Conservation (phyloP, 352 stramenopile species). For the Globisporangium alternatum region DNA sequence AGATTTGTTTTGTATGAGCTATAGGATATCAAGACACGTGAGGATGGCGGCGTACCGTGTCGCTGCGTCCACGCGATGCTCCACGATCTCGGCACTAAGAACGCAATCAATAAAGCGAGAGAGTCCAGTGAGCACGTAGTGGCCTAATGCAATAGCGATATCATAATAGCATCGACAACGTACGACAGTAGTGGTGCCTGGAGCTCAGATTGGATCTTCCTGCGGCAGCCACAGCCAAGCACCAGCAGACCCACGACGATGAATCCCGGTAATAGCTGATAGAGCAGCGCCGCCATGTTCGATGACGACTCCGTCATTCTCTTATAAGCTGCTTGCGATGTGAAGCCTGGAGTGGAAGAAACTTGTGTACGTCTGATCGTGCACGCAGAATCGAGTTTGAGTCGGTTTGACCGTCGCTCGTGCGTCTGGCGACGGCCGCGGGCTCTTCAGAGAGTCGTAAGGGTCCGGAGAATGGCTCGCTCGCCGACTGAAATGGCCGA, state of each 20-base stretch:
- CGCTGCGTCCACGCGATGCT: constrained; percentile 64
- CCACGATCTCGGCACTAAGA: constrained; percentile 35
- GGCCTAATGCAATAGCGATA: not conserved
- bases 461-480: not conserved
- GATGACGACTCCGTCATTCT: constrained; percentile 2
- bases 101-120: not conserved
- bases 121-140: not conserved
- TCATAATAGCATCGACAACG: not conserved
- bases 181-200: constrained; percentile 48
- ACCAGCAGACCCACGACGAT: constrained; percentile 43
- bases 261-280: constrained; percentile 26
- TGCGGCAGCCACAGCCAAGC: constrained; percentile 46
- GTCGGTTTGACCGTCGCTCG: not conserved
- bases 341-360: not conserved
- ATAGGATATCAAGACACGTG: not conserved
- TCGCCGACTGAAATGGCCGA: too few relatives aligned
- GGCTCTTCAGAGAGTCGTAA: not conserved
- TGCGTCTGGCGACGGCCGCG: not conserved
- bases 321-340: too few relatives aligned
- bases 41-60: constrained; percentile 23
- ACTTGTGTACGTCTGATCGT: not conserved
- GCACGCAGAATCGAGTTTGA: constrained; percentile 3
- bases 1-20: too few relatives aligned
- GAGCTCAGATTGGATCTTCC: constrained; percentile 42
- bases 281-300: constrained; percentile 39